These are phyloP conservation scores for Ogataea pignaliae DNA, from an alignment of 805 yeast species.

Conservation along the genomic window DNA sequence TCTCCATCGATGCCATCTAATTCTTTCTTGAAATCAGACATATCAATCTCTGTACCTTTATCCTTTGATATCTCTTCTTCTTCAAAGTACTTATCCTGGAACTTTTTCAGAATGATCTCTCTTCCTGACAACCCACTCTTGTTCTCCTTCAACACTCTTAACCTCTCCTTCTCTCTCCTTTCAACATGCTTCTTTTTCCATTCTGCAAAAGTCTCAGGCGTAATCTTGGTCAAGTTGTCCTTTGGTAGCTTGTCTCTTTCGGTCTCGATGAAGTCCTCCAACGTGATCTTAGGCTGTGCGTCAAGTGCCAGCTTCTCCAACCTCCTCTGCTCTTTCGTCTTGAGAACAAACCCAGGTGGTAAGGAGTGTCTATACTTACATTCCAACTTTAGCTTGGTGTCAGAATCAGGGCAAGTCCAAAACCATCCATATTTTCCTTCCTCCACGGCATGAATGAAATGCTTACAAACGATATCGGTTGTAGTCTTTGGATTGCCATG, in stretches of 20 bases:
- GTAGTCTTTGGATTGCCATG: conserved; percentile 94
- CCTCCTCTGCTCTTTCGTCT: conserved; percentile 93
- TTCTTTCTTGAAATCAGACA: conserved; percentile 50
- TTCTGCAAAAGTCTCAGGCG: conserved; percentile 66
- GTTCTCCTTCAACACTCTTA: conserved; percentile 33
- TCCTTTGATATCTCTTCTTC: conserved; percentile 48
- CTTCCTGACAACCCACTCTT: conserved; percentile 59
- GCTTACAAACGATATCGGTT: conserved; percentile 91
- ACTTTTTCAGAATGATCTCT: conserved; percentile 61
- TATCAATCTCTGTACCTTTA: conserved; percentile 50
- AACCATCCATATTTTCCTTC: conserved; percentile 98
- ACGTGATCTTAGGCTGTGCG: conserved; percentile 80
- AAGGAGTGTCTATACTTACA: conserved; percentile 94
- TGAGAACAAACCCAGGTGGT: conserved; percentile 94
- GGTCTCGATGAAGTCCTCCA: conserved; percentile 93
- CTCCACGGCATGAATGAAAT: conserved; percentile 94
- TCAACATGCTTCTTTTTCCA: conserved; percentile 77
- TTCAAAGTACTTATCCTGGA: conserved; percentile 48
- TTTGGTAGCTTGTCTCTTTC: conserved; percentile 83
- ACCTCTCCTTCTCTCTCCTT: conserved; percentile 47
- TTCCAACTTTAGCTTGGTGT: conserved; percentile 45
- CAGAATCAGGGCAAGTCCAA: conserved; percentile 96
- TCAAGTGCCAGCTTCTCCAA: conserved; percentile 83
- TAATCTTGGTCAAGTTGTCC: conserved; percentile 78
- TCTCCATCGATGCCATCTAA: conserved; percentile 44